Base-by-base conservation (phyloP, 768 basidiomycete species). In the Phylloporus arenicola region DNA sequence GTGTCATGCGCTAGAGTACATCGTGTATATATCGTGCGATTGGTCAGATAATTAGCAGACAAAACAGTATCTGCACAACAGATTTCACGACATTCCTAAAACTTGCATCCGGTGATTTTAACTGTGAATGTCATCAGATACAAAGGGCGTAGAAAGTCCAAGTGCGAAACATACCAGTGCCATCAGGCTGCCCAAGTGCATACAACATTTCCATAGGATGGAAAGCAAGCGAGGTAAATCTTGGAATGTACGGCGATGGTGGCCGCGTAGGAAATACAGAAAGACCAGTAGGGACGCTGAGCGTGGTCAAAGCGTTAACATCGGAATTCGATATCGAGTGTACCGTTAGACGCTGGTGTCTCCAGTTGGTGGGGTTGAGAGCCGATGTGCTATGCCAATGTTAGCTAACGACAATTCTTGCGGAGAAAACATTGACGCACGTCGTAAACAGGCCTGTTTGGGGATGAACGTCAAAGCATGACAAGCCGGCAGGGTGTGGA, bases 161-260 rank as follows among this genome's bases (percentile, higher is more conserved):
- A 41, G 49, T 20, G 5, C 11, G 48, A 47, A 19, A 56, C 75
- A 52, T 59, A 81, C 80, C 74, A 52, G 71, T 61, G 1, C 89
- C 88, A 64, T 92, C 88, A 44, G 84, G 77, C 39, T 79, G 78
- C 9, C 88, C 88, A 14, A 84, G 64, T 16, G 81, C 86, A 58
- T 82, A 87, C 55, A 92, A 64, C 91, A 92, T 92, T 66, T 93
- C 88, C 54, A 81, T 75, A 12, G 91, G 90, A 63, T 93, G 91
- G 76, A 92, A 93, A 2, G 77, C 73, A 44, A 92, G 69, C 27
- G 85, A 83, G 39, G 80, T 83, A 50, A 69, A 71, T 54, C 82
- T 72, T 38, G 82, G 81, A 48, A 84, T 82, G 60, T 75, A 84
- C 9, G 79, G 71, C 22, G 80, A 82, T 7, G 80, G 78, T 7